phyloP scores from a whole-genome alignment of 768 basidiomycete species.

The Suillus plorans region DNA sequence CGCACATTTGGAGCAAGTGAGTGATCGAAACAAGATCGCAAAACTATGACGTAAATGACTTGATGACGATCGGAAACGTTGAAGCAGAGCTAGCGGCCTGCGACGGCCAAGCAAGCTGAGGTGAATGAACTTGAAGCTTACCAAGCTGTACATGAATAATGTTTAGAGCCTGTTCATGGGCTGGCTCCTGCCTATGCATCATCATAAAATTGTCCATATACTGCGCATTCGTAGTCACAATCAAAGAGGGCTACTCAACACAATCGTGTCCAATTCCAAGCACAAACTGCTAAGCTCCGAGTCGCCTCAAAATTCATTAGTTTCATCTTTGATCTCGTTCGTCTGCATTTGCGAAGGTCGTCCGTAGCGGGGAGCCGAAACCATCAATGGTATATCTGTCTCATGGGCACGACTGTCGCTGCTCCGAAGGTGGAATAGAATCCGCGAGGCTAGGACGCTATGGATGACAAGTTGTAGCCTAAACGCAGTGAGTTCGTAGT shows the following conservation, averaged over 20 bases:
- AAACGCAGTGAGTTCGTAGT: not conserved
- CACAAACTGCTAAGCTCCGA: not conserved
- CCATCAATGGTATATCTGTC: not conserved
- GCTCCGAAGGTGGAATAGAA: constrained; percentile 26
- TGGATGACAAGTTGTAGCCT: constrained; percentile 25
- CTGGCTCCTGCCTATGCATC: not conserved
- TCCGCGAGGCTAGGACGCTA: constrained; percentile 25
- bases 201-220: not conserved
- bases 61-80: no score
- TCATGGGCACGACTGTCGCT: constrained; percentile 11
- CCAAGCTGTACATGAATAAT: no score
- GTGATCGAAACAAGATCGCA: no score
- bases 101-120: no score
- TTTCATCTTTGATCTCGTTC: not conserved
- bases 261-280: not conserved
- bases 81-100: no score
- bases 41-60: no score
- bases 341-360: not conserved
- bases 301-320: not conserved
- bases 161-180: no score
- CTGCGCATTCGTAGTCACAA: not conserved
- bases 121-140: no score
- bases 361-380: no score
- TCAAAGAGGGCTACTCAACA: not conserved
- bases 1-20: no score